Evolutionary conservation across 169 alveolate genomes (phyloP).

Genomic region (Eimeria necatrix): DNA sequence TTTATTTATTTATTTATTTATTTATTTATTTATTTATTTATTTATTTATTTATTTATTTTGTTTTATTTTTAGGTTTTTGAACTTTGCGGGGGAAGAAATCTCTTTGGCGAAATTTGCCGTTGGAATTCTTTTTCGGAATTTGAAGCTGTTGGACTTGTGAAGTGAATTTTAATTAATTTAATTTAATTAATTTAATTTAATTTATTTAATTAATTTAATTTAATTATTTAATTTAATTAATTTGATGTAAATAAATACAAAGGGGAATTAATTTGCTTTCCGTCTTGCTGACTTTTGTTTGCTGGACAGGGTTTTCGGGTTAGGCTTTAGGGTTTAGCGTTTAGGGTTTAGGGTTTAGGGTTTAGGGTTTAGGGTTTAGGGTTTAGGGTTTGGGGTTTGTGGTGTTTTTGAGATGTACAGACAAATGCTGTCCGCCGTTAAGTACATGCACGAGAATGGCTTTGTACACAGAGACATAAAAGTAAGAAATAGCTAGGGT

Average conservation of each 20-base stretch:
- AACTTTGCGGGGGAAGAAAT: neutral
- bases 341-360: conserved; percentile 50
- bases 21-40: too few species aligned
- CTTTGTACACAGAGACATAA: neutral
- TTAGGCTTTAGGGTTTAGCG: neutral
- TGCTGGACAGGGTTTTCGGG: too few species aligned
- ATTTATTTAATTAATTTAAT: too few species aligned
- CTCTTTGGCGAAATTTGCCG: neutral
- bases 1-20: too few species aligned
- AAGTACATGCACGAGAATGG: neutral
- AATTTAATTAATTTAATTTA: too few species aligned
- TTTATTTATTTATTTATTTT: too few species aligned
- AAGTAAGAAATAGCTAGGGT: neutral
- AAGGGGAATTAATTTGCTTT: neutral
- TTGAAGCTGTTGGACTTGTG: neutral
- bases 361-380: conserved; percentile 70
- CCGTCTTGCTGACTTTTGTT: neutral
- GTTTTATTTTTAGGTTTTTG: neutral
- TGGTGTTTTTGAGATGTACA: neutral
- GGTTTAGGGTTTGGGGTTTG: too few species aligned
- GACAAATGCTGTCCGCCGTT: neutral
- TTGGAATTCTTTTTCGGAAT: neutral
- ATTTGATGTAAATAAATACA: too few species aligned
- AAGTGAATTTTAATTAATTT: too few species aligned
- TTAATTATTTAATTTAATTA: too few species aligned